Evolutionary conservation across 2,329 filamentous ascomycete species (phyloP).

Genomic region (Bipolaris bicolor): DNA sequence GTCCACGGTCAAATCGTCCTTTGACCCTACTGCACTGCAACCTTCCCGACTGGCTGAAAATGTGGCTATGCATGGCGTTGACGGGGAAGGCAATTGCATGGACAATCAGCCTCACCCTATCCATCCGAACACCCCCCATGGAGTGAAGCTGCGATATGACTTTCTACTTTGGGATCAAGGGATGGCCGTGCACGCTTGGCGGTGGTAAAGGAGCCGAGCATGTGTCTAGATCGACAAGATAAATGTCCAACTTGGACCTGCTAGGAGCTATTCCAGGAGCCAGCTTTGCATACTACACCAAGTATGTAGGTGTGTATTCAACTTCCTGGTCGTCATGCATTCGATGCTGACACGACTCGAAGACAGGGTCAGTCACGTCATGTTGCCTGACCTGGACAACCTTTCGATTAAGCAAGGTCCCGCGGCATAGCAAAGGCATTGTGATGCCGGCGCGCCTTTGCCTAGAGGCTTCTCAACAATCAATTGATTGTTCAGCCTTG

Average conservation of each 20-base stretch:
- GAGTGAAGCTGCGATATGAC: conserved; percentile 6
- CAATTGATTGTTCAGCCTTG: conserved; percentile 9
- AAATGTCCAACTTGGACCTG: conserved; percentile 14
- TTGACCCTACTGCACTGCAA: background rate
- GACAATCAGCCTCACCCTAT: conserved; percentile 10
- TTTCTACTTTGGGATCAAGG: conserved; percentile 13
- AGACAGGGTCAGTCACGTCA: background rate
- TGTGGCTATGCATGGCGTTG: conserved; percentile 2
- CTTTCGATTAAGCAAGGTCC: background rate
- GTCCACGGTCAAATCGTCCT: background rate
- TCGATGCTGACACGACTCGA: background rate
- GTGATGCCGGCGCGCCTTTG: background rate
- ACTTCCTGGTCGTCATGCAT: background rate
- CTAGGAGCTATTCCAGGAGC: background rate
- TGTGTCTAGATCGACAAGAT: conserved; percentile 26
- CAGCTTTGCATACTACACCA: background rate
- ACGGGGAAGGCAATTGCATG: conserved; percentile 14
- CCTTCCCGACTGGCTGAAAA: background rate
- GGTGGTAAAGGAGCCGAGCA: conserved; percentile 22
- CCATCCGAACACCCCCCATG: background rate
- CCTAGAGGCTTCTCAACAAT: conserved; percentile 9
- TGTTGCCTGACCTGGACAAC: conserved; percentile 2
- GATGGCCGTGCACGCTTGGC: conserved; percentile 25
- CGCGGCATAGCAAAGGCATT: background rate
- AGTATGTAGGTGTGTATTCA: background rate